Percentiles rank a stretch among this genome's conserved stretches.
phyloP scores from a whole-genome alignment of 768 basidiomycete genomes.

The Tulasnella sp. region DNA sequence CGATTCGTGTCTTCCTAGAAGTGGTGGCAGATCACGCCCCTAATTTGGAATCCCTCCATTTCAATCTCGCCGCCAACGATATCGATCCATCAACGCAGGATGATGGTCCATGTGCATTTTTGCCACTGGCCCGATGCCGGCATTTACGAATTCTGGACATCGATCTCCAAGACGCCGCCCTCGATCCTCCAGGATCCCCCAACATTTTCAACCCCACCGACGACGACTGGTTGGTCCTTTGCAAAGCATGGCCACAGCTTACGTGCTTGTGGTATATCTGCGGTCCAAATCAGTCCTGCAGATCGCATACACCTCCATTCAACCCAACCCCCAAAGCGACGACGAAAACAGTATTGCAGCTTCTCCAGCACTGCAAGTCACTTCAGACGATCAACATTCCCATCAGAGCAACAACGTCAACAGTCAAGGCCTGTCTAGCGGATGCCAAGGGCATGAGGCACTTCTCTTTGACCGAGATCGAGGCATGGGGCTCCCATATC shows the following conservation, averaged over 20 bases:
- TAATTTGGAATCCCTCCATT: background rate
- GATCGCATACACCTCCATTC: constrained; percentile 5
- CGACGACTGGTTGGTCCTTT: background rate
- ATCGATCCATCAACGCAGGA: constrained; percentile 1
- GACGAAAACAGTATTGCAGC: background rate
- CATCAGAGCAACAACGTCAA: background rate
- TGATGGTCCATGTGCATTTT: background rate
- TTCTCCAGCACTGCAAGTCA: background rate
- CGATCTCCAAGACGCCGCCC: background rate
- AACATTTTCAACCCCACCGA: background rate
- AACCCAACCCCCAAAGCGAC: constrained; percentile 1
- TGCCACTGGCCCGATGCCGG: background rate
- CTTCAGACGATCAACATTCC: background rate
- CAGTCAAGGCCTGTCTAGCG: background rate
- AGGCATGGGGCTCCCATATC: background rate
- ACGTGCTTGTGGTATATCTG: background rate
- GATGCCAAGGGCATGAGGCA: background rate
- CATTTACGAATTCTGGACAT: background rate
- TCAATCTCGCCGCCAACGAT: constrained; percentile 7
- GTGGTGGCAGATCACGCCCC: constrained; percentile 10
- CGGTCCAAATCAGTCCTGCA: background rate
- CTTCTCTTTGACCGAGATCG: background rate
- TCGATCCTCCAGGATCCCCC: background rate
- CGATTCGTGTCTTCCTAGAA: background rate
- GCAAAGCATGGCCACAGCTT: background rate